These are phyloP conservation scores for Exidia glandulosa DNA, from an alignment of 768 basidiomycete genomes.

Conservation along the genomic window DNA sequence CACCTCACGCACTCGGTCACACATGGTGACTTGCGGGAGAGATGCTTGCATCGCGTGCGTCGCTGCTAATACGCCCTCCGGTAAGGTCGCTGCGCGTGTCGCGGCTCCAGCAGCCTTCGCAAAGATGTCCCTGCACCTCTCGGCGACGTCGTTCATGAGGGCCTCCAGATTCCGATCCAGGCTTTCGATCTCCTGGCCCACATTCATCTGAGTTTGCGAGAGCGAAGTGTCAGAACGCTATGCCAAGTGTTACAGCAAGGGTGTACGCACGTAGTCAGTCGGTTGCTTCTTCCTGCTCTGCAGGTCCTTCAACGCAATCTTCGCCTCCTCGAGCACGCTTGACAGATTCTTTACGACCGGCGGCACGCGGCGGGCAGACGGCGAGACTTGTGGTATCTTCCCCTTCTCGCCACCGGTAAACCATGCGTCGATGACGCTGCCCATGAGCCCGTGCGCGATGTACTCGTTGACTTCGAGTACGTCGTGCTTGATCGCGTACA, in stretches of 20 bases:
- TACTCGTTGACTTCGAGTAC: constrained; percentile 74
- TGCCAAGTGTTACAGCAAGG: too few species aligned
- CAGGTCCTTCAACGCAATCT: constrained; percentile 32
- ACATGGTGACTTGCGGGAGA: neutral
- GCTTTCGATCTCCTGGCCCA: constrained; percentile 36
- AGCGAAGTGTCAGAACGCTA: constrained; percentile 13
- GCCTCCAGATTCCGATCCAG: constrained; percentile 60
- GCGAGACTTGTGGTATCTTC: constrained; percentile 34
- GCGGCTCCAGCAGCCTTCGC: constrained; percentile 49
- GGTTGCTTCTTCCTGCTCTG: neutral
- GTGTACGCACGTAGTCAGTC: too few species aligned
- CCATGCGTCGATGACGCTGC: constrained; percentile 68
- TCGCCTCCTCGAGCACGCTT: constrained; percentile 37
- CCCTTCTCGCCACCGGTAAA: constrained; percentile 40
- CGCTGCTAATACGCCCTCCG: too few species aligned
- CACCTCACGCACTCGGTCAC: neutral
- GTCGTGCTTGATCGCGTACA: constrained; percentile 48
- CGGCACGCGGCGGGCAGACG: constrained; percentile 38
- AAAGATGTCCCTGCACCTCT: constrained; percentile 51
- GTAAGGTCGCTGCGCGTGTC: constrained; percentile 21
- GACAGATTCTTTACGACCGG: constrained; percentile 24
- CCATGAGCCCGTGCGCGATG: constrained; percentile 55
- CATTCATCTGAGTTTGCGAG: constrained; percentile 28
- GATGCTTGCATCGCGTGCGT: neutral
- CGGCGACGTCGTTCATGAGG: constrained; percentile 50